Conservation (phyloP, 805 yeast species). For the Teunomyces aglyptinius region DNA sequence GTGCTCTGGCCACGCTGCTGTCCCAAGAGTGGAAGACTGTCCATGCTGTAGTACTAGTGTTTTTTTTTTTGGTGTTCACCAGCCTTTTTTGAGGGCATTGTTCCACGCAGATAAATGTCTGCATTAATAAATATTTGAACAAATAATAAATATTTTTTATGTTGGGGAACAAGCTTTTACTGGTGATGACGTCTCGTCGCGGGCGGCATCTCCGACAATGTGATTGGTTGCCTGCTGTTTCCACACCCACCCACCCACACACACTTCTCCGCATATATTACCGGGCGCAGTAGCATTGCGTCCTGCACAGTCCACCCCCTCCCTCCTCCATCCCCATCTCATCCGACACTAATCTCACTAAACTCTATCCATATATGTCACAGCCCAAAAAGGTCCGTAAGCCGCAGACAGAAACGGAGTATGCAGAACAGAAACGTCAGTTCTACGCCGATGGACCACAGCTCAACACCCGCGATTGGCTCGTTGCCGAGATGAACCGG, state of each 20-base stretch:
- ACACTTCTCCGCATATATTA: too few species aligned
- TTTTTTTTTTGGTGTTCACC: background rate
- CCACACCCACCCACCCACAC: too few species aligned
- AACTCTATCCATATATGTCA: background rate
- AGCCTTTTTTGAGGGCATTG: too few species aligned
- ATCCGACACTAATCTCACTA: background rate
- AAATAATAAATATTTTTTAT: too few species aligned
- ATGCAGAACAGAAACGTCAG: constrained; percentile 46
- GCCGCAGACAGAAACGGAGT: constrained; percentile 70
- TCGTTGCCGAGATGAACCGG: constrained; percentile 24
- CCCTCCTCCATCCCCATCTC: too few species aligned
- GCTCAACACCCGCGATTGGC: constrained; percentile 46
- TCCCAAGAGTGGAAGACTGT: constrained; percentile 1
- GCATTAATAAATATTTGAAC: too few species aligned
- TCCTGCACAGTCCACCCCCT: too few species aligned
- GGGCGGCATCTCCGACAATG: too few species aligned
- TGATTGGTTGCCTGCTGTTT: too few species aligned
- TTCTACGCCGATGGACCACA: constrained; percentile 59
- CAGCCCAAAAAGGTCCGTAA: constrained; percentile 42
- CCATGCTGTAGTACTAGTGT: background rate
- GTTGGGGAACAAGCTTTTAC: too few species aligned
- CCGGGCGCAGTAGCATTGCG: too few species aligned
- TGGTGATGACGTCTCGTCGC: too few species aligned
- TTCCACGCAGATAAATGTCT: background rate
- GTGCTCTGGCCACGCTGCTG: background rate